Evolutionary conservation across 208 protist genomes (phyloP).

Genomic region (Hexamita inflata): DNA sequence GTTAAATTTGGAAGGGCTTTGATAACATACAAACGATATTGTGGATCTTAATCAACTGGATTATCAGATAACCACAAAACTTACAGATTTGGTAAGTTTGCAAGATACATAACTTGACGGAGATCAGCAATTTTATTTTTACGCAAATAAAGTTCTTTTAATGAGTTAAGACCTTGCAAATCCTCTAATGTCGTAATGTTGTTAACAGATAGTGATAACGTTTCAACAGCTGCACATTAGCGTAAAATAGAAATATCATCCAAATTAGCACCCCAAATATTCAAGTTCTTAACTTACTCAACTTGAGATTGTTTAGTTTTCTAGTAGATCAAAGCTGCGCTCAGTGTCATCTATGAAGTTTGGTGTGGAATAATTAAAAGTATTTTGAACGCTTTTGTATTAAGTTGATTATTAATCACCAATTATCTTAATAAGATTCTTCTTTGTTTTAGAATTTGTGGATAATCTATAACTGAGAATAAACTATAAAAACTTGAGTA

Average conservation of each 20-base stretch:
- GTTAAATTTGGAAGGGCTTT: constrained; percentile 59
- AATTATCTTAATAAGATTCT: too few relatives aligned
- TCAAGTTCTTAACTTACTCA: constrained; percentile 58
- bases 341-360: too few relatives aligned
- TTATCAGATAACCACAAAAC: constrained; percentile 74
- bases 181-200: constrained; percentile 55
- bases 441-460: too few relatives aligned
- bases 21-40: constrained; percentile 66
- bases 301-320: constrained; percentile 35
- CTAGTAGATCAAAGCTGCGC: too few relatives aligned
- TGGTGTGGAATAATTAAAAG: too few relatives aligned
- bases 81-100: constrained; percentile 53
- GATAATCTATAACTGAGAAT: too few relatives aligned
- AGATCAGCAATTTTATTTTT: constrained; percentile 64
- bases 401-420: too few relatives aligned
- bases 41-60: constrained; percentile 58
- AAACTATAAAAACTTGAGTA: too few relatives aligned
- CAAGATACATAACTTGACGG: constrained; percentile 58
- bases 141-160: constrained; percentile 69
- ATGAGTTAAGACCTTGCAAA: constrained; percentile 55
- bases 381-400: too few relatives aligned
- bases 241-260: constrained; percentile 60
- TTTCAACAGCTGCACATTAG: constrained; percentile 58
- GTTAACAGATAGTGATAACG: constrained; percentile 64
- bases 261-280: constrained; percentile 62